These are phyloP conservation scores for Ensete glaucum DNA, from an alignment of 176 grass and related monocot genomes.

Conservation along the genomic window DNA sequence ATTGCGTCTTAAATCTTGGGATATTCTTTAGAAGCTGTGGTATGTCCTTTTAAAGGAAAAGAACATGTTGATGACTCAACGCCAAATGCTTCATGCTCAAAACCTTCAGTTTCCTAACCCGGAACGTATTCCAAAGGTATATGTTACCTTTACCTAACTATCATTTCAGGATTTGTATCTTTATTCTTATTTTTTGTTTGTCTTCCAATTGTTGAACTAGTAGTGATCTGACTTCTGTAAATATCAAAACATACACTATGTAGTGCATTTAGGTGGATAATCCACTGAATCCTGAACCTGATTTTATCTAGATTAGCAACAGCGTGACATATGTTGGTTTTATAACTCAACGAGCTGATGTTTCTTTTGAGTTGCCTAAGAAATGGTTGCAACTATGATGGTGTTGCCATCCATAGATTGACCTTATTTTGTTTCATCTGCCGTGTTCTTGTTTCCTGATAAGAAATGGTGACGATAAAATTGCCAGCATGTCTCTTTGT, in stretches of 20 bases:
- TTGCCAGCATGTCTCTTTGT: not conserved
- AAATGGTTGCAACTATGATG: not conserved
- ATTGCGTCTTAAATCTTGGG: conserved; percentile 91
- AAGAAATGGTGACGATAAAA: not conserved
- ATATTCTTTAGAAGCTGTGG: conserved; percentile 93
- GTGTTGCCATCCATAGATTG: not conserved
- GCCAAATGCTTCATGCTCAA: conserved; percentile 75
- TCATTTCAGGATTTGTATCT: not conserved
- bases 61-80: conserved; percentile 89
- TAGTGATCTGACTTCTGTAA: no score
- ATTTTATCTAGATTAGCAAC: no score
- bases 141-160: not conserved
- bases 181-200: no score
- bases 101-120: conserved; percentile 70
- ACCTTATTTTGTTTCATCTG: not conserved
- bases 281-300: no score
- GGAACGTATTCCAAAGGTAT: conserved; percentile 89
- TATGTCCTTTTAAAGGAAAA: conserved; percentile 91
- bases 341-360: no score
- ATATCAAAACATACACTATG: no score
- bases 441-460: not conserved
- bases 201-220: not conserved
- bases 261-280: no score
- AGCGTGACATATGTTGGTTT: no score
- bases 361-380: not conserved